These are phyloP conservation scores for Boletellus deceptivus DNA, from an alignment of 1,284 basidiomycete genomes.

Conservation along the genomic window DNA sequence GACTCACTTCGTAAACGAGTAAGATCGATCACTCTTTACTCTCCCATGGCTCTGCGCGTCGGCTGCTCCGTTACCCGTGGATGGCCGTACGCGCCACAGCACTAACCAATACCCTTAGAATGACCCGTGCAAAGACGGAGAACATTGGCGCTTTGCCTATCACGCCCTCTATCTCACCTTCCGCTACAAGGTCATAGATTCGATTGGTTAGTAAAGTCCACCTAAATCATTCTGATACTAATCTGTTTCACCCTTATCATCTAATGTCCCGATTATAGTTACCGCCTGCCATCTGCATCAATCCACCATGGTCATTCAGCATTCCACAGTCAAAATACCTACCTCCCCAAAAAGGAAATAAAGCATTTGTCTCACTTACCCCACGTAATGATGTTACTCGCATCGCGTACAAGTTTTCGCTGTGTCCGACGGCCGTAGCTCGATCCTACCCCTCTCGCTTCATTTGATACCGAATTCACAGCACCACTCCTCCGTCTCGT, in stretches of 20 bases:
- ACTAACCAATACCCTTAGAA: constrained; percentile 14
- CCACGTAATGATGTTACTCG: too few species aligned
- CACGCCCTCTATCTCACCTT: constrained; percentile 9
- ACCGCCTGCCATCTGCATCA: neutral
- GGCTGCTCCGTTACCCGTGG: too few species aligned
- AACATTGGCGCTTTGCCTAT: constrained; percentile 10
- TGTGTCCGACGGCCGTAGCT: neutral
- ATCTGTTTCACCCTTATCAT: neutral
- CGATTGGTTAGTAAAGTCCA: neutral
- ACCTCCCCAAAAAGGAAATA: neutral
- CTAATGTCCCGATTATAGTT: neutral
- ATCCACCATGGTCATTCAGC: neutral
- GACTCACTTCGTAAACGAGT: constrained; percentile 67
- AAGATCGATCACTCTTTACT: constrained; percentile 1
- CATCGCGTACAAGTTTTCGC: neutral
- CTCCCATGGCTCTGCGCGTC: neutral
- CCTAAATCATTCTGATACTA: neutral
- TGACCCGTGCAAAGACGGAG: constrained; percentile 10
- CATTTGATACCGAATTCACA: neutral
- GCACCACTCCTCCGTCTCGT: neutral
- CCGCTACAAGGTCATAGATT: constrained; percentile 17
- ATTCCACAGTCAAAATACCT: neutral
- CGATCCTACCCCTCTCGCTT: neutral
- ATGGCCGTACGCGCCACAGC: too few species aligned
- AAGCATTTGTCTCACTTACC: too few species aligned